Evolutionary conservation across 2,329 filamentous ascomycete genomes (phyloP), one percentile per base, ranked within the genome.

Genomic region (Apiospora rasikravindrae): DNA sequence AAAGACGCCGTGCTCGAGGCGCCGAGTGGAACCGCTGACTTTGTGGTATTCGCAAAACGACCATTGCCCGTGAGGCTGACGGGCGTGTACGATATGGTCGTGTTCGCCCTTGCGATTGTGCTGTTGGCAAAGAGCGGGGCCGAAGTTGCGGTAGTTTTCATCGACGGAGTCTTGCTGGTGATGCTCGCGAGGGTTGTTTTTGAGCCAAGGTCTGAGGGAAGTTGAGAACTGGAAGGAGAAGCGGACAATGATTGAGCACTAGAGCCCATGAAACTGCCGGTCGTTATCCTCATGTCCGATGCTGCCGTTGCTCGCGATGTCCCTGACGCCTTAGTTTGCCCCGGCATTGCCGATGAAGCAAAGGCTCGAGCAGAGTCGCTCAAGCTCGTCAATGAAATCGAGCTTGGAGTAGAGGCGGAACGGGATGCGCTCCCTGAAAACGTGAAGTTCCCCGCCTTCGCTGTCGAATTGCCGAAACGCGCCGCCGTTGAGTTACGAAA

Each of bases 401-500:
- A 26, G 47, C 33, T 37, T 19, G 71, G 67, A 19, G 22, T 24
- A 14, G 26, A 19, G 19, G 47, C 47, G 26, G 68, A 40, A 40
- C 4, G 68, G 1, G 44, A 68, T 19, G 33, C 22, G 33, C 44
- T 24, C 7, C 22, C 57, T 10, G 64, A 47, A 22, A 45, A 33
- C 10, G 71, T 67, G 1, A 24, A 16, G 53, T 71, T 72, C 24
- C 64, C 64, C 3, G 42, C 26, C 51, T 45, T 24, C 19, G 69
- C 24, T 26, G 75, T 77, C 10, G 73, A 73, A 42, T 75, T 77
- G 2, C 67, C 67, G n/a, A 70, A 73, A 3, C 67, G 40, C 5
- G 70, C 73, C 22, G 22, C 53, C 24, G 73, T 74, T 8, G 71
- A 67, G n/a, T 73, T 74, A 40, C 24, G 37, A 37, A 71, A 61